A percentile compares a stretch with the other conserved stretches of the same genome.
These are phyloP conservation scores for Geranium rotundifolium DNA, from an alignment of 345 rosid species.

Conservation along the genomic window DNA sequence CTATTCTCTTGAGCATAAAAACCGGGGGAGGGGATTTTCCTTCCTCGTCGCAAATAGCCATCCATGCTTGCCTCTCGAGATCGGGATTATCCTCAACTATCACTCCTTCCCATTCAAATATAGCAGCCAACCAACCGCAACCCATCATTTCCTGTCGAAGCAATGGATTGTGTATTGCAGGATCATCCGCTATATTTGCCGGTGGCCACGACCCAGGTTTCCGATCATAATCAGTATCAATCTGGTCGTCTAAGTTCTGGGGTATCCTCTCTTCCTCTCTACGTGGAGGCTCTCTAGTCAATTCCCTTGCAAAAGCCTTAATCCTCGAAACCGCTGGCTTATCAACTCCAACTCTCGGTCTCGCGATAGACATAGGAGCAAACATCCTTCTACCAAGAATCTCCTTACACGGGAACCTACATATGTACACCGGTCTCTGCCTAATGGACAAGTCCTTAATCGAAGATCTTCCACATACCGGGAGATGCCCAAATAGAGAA, in stretches of 20 bases:
- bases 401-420: slow-evolving; percentile 21
- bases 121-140: slow-evolving; percentile 95
- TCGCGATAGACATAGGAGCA: slow-evolving; percentile 11
- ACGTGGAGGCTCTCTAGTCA: slow-evolving; percentile 58
- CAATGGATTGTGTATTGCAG: slow-evolving; percentile 73
- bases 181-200: slow-evolving; percentile 71
- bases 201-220: slow-evolving; percentile 79
- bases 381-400: slow-evolving; percentile 28
- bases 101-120: slow-evolving; percentile 97
- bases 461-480: slow-evolving; percentile 28
- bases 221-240: slow-evolving; percentile 30
- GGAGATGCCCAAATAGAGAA: slow-evolving; percentile 46
- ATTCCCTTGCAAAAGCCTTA: slow-evolving; percentile 57
- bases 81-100: slow-evolving; percentile 72
- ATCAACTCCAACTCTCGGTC: slow-evolving; percentile 21
- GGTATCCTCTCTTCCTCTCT: slow-evolving; percentile 44
- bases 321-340: slow-evolving; percentile 19
- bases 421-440: slow-evolving; percentile 21
- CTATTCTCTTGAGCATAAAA: slow-evolving; percentile 53
- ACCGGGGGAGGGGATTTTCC: slow-evolving; percentile 77
- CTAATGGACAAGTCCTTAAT: slow-evolving; percentile 26
- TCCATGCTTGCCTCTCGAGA: slow-evolving; percentile 76
- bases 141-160: slow-evolving; percentile 96
- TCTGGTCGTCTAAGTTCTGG: slow-evolving; percentile 31
- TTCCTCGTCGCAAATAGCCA: slow-evolving; percentile 75